Evolutionary conservation across 768 basidiomycete genomes (phyloP), one percentile per base, ranked within the genome.

Genomic region (Coprinopsis sp.): DNA sequence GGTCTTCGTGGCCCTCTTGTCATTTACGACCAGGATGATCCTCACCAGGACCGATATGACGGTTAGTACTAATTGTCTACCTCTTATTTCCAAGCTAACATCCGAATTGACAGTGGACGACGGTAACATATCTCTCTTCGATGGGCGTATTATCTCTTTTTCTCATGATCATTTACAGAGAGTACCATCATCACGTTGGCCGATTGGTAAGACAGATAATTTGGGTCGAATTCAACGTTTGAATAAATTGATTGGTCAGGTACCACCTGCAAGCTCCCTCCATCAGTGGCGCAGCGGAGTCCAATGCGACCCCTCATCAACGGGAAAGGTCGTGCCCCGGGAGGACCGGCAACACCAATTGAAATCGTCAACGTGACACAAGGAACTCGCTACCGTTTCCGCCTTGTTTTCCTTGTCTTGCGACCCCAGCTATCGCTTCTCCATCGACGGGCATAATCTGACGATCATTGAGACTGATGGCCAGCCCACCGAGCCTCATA

Each of bases 291-390:
- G 44, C 60, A 7, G 54, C 62, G 0, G 46, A 45, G 2, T 27
- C 67, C 1, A 55, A 76, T 43, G 62, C 77, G 13, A 74, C 71
- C 0, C n/a, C 56, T 82, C 7, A 77, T 82, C 39, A 81, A 81
- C 34, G 78, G 78, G 0, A 55, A 54, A 13, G 78, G 79, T 18
- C 73, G 78, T 33, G 73, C 68, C 52, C 5, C 50, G 5, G 69
- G 64, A 4, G 76, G 77, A 3, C 71, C 76, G 6, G 21, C 49
- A 2, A 54, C 61, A 2, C 54, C 64, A 1, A 63, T 80, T 22
- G 53, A 79, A 0, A 67, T 79, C 2, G 59, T 82, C 49, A 63
- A 64, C 28, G 76, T 82, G 16, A 36, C 55, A 3, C 48, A 43
- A 0, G 67, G 69, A 11, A 59, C 57, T 34, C 66, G 77, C 4